These are phyloP conservation scores for Styphnolobium japonicum DNA, from an alignment of 306 rosid species.

Conservation along the genomic window DNA sequence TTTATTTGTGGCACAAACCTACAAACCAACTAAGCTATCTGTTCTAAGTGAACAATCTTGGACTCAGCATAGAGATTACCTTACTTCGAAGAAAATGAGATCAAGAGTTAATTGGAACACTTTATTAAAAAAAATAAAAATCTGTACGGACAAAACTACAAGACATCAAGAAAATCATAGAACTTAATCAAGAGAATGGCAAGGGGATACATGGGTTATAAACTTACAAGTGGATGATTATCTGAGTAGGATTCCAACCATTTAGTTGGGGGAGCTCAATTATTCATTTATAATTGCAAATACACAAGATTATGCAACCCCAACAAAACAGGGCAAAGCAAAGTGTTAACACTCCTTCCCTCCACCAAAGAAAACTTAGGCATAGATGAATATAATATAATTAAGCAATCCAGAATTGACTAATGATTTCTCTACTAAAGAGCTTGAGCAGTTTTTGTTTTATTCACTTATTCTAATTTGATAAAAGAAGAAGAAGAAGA, in stretches of 20 bases:
- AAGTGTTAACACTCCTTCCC: not conserved
- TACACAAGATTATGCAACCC: slow-evolving; percentile 1
- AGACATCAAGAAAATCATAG: not conserved
- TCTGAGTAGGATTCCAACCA: slow-evolving; percentile 52
- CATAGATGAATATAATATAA: not conserved
- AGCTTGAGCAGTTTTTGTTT: not conserved
- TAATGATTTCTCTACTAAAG: not conserved
- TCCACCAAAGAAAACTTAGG: slow-evolving; percentile 1
- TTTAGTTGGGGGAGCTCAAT: slow-evolving; percentile 37
- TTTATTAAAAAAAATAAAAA: no score
- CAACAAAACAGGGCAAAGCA: slow-evolving; percentile 23
- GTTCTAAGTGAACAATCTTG: no score
- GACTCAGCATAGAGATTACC: no score
- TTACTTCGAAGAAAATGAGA: no score
- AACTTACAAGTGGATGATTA: slow-evolving; percentile 18
- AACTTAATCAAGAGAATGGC: slow-evolving; percentile 8
- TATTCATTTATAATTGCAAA: slow-evolving; percentile 5
- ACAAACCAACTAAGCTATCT: no score
- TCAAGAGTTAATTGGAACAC: no score
- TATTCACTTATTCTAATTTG: not conserved
- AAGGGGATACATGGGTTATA: not conserved
- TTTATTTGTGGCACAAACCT: no score
- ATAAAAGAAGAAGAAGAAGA: no score
- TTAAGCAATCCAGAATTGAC: slow-evolving; percentile 34
- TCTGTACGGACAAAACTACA: no score